A percentile compares a stretch with the other conserved stretches of the same genome.
Conservation (phyloP, 1,284 basidiomycete species). For the Cryptococcus wingfieldii region DNA sequence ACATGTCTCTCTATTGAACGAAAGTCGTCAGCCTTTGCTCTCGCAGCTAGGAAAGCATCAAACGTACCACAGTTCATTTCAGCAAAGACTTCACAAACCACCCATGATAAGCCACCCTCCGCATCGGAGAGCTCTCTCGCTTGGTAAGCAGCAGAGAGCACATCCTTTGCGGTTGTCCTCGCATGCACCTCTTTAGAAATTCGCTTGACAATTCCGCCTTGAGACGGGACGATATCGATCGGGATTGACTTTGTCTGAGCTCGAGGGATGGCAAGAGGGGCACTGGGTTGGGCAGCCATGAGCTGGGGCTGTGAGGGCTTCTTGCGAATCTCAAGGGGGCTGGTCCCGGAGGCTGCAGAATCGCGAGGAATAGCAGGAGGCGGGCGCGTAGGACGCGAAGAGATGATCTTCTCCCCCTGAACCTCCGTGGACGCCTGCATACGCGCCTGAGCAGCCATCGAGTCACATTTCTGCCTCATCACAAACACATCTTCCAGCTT, state of each 20-base stretch:
- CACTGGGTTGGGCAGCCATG: too few species aligned
- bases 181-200: slow-evolving; percentile 33
- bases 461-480: background rate
- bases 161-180: slow-evolving; percentile 36
- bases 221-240: too few species aligned
- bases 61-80: slow-evolving; percentile 41
- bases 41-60: background rate
- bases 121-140: slow-evolving; percentile 24
- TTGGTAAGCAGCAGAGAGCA: slow-evolving; percentile 23
- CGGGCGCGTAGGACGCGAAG: too few species aligned
- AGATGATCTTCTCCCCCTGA: too few species aligned
- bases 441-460: too few species aligned
- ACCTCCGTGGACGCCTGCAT: too few species aligned
- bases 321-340: too few species aligned
- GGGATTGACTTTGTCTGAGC: too few species aligned
- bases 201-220: slow-evolving; percentile 2
- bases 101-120: slow-evolving; percentile 30
- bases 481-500: slow-evolving; percentile 29
- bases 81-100: slow-evolving; percentile 42
- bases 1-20: slow-evolving; percentile 68
- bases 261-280: too few species aligned
- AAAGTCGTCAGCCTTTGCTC: slow-evolving; percentile 3
- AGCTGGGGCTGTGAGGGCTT: too few species aligned
- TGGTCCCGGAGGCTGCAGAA: too few species aligned
- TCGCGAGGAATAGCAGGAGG: too few species aligned